Conservation (phyloP, 129 eudicot genomes). For the Flaveria trinervia region DNA sequence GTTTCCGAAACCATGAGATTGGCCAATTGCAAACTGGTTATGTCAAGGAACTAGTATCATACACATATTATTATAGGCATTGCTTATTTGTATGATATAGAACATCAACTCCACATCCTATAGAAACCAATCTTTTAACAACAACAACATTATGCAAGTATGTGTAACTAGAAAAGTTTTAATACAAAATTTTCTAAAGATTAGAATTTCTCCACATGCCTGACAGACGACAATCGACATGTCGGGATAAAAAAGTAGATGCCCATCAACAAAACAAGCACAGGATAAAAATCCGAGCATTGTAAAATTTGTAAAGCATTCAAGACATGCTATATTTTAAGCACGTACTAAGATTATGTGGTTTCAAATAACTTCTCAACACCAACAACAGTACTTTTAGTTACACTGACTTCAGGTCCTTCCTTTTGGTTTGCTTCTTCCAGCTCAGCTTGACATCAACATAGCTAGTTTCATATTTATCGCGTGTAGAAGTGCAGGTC, state of each 20-base stretch:
- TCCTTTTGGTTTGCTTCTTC: conserved; percentile 62
- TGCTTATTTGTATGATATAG: background rate
- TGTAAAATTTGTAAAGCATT: conserved; percentile 3
- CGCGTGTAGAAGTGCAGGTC: background rate
- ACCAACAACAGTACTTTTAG: conserved; percentile 57
- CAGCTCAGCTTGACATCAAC: conserved; percentile 53
- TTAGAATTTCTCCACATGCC: background rate
- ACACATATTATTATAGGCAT: background rate
- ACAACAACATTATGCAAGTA: background rate
- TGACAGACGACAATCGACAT: background rate
- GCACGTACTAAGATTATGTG: conserved; percentile 39
- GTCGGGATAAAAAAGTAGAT: background rate
- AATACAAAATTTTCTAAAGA: background rate
- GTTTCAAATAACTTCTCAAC: conserved; percentile 57
- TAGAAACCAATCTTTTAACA: background rate
- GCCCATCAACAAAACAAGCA: conserved; percentile 13
- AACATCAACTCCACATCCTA: background rate
- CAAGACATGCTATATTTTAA: background rate
- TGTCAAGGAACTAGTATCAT: background rate
- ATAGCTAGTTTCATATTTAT: conserved; percentile 1
- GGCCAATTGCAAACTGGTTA: background rate
- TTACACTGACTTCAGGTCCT: conserved; percentile 74
- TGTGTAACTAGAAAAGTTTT: background rate
- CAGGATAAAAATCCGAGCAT: background rate
- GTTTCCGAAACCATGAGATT: background rate